Base-by-base conservation (phyloP, 139 green algal genomes). In the Chlorella sorokiniana region DNA sequence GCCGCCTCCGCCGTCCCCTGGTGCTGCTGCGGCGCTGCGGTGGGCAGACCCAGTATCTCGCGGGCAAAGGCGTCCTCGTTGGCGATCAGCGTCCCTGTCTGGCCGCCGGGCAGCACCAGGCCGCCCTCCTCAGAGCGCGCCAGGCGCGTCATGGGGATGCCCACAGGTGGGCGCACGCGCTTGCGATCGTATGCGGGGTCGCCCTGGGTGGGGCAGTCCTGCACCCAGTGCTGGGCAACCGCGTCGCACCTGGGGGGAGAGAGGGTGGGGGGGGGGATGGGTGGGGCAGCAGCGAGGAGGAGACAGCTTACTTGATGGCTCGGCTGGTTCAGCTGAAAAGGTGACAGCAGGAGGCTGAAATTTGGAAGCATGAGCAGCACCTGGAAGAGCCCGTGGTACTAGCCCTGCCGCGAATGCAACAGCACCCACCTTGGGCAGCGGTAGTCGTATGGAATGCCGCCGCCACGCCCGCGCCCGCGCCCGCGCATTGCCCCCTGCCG, bases 161-260 rank as follows among this genome's bases (percentile, higher is more conserved):
- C 91, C 41, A 88, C 79, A 20, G 91, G 91, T 31, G 78, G 79
- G 18, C 89, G 85, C 33, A 95, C 86, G 27, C 86, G 67, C 78
- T 92, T 92, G 20, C 54, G 48, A 68, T 91, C 89, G 79, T 79
- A 90, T 1, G 45, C 74, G 2, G 92, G 89, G 69, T 94, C 89
- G 41, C 86, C 87, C 11, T 92, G 86, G 1, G 92, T 94, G n/a
- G 93, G 93, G 84, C 93, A 97, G 78, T 96, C 87, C 44, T 87
- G 79, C 20, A 91, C 79, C 52, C 80, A 95, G 87, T 95, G 92
- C 4, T 59, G 67, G 8, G 62, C 84, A 29, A 83, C 69, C 0
- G 79, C 80, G 14, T 88, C 84, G 45, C 84, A 88, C 38, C 76
- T 83, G 76, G 23, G 31, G 35, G 31, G 29, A 18, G 61, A 27